Conservation (phyloP, 2,329 filamentous ascomycete genomes). For the Xylaria sp. region DNA sequence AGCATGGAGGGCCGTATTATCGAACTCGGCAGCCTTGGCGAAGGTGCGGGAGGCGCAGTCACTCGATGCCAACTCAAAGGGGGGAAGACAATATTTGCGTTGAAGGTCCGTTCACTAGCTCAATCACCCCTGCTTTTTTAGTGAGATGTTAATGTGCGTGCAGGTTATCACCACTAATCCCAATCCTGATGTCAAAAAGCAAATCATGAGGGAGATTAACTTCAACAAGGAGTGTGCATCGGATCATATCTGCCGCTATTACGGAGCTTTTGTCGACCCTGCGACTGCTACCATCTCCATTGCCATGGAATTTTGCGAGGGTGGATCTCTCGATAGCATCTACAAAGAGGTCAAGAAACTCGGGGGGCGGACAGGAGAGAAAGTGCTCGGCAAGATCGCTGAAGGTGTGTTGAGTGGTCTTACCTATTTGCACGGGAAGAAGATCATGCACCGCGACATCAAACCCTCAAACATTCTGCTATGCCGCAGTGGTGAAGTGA, state of each 20-base stretch:
- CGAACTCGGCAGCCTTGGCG: conserved; percentile 89
- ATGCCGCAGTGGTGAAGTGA: conserved; percentile 91
- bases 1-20: conserved; percentile 88
- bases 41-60: conserved; percentile 95
- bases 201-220: conserved; percentile 93
- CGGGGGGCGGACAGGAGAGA: conserved; percentile 93
- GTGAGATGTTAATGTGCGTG: conserved; percentile 35
- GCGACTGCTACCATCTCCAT: conserved; percentile 98
- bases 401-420: conserved; percentile 94
- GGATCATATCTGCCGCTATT: conserved; percentile 96
- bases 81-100: conserved; percentile 92
- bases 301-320: conserved; percentile 99
- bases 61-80: conserved; percentile 90
- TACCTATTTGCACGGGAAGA: conserved; percentile 93
- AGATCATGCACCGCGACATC: conserved; percentile 99
- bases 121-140: conserved; percentile 6
- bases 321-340: conserved; percentile 93
- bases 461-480: conserved; percentile 98
- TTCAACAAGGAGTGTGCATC: conserved; percentile 99
- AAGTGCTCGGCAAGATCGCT: conserved; percentile 95
- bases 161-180: conserved; percentile 98
- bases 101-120: conserved; percentile 75
- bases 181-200: conserved; percentile 97
- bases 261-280: conserved; percentile 95
- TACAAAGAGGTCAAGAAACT: conserved; percentile 98